Percentiles rank a stretch among this genome's conserved stretches.
phyloP scores from a whole-genome alignment of 2,329 filamentous ascomycete genomes.

The Cladosporium sp. region DNA sequence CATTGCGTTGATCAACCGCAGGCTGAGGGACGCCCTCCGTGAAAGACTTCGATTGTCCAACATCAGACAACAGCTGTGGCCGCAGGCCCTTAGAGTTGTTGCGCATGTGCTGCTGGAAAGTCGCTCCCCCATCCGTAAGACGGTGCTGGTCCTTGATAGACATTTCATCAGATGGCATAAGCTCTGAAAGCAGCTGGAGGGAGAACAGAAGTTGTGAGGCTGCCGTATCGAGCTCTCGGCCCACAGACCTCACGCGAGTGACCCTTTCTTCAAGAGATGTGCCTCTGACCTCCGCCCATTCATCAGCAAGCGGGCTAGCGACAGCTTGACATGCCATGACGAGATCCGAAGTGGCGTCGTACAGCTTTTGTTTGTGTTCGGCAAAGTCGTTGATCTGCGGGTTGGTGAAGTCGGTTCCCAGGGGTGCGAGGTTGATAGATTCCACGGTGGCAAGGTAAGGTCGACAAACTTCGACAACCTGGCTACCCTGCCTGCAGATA shows the following conservation, averaged over 20 bases:
- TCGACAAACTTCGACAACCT: conserved; percentile 81
- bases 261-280: conserved; percentile 84
- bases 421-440: conserved; percentile 78
- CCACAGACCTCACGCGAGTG: conserved; percentile 70
- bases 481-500: conserved; percentile 71
- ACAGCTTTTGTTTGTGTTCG: conserved; percentile 85
- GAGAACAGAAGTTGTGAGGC: conserved; percentile 85
- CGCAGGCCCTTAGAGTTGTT: conserved; percentile 39
- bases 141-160: conserved; percentile 31
- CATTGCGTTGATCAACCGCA: conserved; percentile 28
- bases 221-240: conserved; percentile 76
- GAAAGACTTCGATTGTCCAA: conserved; percentile 60
- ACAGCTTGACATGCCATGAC: conserved; percentile 83
- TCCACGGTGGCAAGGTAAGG: conserved; percentile 88
- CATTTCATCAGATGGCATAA: conserved; percentile 56
- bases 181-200: conserved; percentile 78
- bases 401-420: conserved; percentile 74
- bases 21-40: conserved; percentile 47
- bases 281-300: conserved; percentile 90
- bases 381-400: conserved; percentile 84
- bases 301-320: conserved; percentile 85
- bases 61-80: conserved; percentile 47
- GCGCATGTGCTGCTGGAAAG: conserved; percentile 26
- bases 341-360: conserved; percentile 88
- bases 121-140: conserved; percentile 31